phyloP scores from a whole-genome alignment of 306 rosid genomes.

The Hippophae tibetana region DNA sequence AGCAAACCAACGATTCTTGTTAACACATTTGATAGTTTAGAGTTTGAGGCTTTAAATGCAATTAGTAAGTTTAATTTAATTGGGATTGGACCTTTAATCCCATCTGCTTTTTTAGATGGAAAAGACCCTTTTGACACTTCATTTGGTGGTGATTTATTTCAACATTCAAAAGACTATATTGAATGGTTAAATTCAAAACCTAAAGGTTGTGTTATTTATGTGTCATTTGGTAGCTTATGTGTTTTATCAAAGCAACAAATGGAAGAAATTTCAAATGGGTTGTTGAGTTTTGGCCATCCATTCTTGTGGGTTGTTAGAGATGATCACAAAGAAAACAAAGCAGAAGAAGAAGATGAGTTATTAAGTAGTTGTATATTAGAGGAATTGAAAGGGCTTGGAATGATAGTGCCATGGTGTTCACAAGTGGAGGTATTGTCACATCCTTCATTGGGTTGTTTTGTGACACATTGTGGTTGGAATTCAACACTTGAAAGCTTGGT shows the following conservation, averaged over 20 bases:
- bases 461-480: too few species aligned
- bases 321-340: neutral
- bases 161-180: conserved; percentile 14
- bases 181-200: conserved; percentile 49
- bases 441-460: too few species aligned
- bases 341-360: conserved; percentile 1
- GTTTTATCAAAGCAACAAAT: conserved; percentile 27
- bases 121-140: conserved; percentile 24
- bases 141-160: conserved; percentile 32
- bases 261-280: conserved; percentile 49
- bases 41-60: neutral
- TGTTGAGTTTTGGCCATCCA: conserved; percentile 31
- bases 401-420: too few species aligned
- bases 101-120: conserved; percentile 31
- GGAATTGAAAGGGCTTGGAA: too few species aligned
- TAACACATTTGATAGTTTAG: neutral
- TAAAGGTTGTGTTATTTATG: conserved; percentile 34
- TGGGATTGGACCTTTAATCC: conserved; percentile 55
- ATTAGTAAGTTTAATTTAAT: conserved; percentile 5
- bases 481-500: too few species aligned
- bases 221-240: conserved; percentile 49
- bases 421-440: too few species aligned
- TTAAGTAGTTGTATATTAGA: neutral
- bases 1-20: neutral
- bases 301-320: conserved; percentile 52